A percentile compares a stretch with the other conserved stretches of the same genome.
These are phyloP conservation scores for Syzygium syzygioides DNA, from an alignment of 441 rosid genomes.

Conservation along the genomic window DNA sequence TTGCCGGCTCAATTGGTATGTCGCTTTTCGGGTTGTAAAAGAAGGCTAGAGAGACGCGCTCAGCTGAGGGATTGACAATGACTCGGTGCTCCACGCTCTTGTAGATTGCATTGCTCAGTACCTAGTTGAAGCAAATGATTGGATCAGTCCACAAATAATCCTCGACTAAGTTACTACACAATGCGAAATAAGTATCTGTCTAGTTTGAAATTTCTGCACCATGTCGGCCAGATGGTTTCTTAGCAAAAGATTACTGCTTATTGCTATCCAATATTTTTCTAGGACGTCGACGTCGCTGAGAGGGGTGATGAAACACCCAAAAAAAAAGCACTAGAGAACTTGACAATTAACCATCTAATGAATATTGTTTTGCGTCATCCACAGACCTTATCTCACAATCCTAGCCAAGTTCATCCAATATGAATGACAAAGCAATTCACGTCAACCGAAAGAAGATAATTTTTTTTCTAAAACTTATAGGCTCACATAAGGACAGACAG, in stretches of 20 bases:
- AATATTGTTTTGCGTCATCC: neutral
- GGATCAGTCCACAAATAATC: neutral
- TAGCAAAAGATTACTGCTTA: neutral
- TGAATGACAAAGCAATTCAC: neutral
- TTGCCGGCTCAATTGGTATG: slow-evolving; percentile 57
- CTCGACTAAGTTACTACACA: neutral
- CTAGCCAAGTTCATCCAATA: neutral
- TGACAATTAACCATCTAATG: neutral
- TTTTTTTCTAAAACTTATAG: neutral
- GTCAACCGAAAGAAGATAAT: neutral
- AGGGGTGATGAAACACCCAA: neutral
- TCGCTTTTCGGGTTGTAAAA: slow-evolving; percentile 90
- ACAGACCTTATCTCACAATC: neutral
- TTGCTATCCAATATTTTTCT: neutral
- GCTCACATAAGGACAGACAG: neutral
- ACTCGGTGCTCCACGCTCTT: slow-evolving; percentile 92
- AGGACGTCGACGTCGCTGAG: neutral
- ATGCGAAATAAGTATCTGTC: neutral
- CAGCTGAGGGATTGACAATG: slow-evolving; percentile 55
- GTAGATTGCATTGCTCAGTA: slow-evolving; percentile 72
- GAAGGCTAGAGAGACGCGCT: slow-evolving; percentile 75
- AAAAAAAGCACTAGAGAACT: neutral
- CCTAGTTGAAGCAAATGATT: slow-evolving; percentile 25
- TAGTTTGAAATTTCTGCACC: neutral
- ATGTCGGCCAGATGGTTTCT: neutral